Percentiles rank a stretch among this genome's conserved stretches.
Evolutionary conservation across 2,329 filamentous ascomycete species (phyloP).

Genomic region (Periglandula ipomoeae): DNA sequence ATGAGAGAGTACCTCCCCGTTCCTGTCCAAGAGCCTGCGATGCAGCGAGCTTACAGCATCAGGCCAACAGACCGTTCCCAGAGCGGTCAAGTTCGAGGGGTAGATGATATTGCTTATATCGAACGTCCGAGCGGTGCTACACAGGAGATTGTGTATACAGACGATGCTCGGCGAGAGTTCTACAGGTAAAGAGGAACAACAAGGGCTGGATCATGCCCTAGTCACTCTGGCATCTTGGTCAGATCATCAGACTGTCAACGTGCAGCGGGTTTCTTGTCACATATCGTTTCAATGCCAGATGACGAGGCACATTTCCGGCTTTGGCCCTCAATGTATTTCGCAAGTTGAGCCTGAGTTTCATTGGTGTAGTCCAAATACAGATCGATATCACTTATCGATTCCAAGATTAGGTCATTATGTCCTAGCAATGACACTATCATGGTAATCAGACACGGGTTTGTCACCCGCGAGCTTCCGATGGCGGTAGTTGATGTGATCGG

Average conservation of each 20-base stretch:
- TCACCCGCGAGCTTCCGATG: too few species aligned
- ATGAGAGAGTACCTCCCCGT: conserved; percentile 21
- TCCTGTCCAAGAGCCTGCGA: conserved; percentile 10
- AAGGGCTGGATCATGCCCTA: background rate
- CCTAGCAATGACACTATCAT: too few species aligned
- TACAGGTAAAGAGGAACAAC: conserved; percentile 19
- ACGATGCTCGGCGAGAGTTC: conserved; percentile 27
- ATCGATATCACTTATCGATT: too few species aligned
- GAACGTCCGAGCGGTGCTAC: conserved; percentile 32
- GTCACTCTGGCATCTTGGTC: background rate
- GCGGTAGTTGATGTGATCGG: too few species aligned
- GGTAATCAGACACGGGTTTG: too few species aligned
- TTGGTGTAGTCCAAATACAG: too few species aligned
- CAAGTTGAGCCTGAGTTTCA: too few species aligned
- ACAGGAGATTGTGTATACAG: conserved; percentile 37
- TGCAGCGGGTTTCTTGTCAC: too few species aligned
- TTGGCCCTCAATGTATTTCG: too few species aligned
- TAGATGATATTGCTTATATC: conserved; percentile 34
- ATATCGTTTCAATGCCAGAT: too few species aligned
- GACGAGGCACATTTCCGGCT: too few species aligned
- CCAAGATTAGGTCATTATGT: too few species aligned
- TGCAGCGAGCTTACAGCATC: conserved; percentile 28
- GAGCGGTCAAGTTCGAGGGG: conserved; percentile 13
- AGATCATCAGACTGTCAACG: background rate
- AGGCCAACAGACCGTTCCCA: conserved; percentile 31